Base-by-base conservation (phyloP, 2,329 filamentous ascomycete genomes). In the Ophiognomonia clavigignenti-juglandacearum region DNA sequence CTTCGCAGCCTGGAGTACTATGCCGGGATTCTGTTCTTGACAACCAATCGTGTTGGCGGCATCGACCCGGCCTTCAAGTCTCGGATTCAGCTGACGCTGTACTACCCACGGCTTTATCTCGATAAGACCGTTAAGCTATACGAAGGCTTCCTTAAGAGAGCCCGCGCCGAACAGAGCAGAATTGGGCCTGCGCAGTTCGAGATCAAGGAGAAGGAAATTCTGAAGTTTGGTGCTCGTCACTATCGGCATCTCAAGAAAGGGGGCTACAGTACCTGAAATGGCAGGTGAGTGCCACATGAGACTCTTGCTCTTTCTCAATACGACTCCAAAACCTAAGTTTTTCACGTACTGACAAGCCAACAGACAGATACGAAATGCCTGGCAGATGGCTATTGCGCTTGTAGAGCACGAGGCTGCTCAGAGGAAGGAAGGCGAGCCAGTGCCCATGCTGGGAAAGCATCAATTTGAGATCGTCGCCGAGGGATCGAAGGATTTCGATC, bases 101-200 rank as follows among this genome's bases (percentile, higher is more conserved):
- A 39, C 18, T 45, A 45, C 11, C 43, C 43, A 19, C 18, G 14
- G 7, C 37, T 45, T 14, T 18, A 45, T 24, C 34, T 39, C 13
- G 36, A 45, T 19, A 42, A 58, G 18, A 59, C 60, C n/a, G 36
- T 48, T 7, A 22, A 39, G 4, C 27, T 29, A n/a, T n/a, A n/a
- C n/a, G n/a, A n/a, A n/a, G n/a, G n/a, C 2, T 48, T 48, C 14
- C 41, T 41, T 6, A 22, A 7, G 11, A 27, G 38, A 1, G 27
- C 23, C 14, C 45, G 11, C 27, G 29, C 13, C 5, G 4, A 59
- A 47, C 61, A 59, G 55, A 31, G n/a, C 10, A 65, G 61, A 59
- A 62, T 61, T 43, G 55, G 61, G 14, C 55, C n/a, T n/a, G n/a
- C n/a, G n/a, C n/a, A n/a, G n/a, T n/a, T n/a, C n/a, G 38, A 40